Evolutionary conservation across 805 yeast species (phyloP).

Genomic region (Candida sanyiensis): DNA sequence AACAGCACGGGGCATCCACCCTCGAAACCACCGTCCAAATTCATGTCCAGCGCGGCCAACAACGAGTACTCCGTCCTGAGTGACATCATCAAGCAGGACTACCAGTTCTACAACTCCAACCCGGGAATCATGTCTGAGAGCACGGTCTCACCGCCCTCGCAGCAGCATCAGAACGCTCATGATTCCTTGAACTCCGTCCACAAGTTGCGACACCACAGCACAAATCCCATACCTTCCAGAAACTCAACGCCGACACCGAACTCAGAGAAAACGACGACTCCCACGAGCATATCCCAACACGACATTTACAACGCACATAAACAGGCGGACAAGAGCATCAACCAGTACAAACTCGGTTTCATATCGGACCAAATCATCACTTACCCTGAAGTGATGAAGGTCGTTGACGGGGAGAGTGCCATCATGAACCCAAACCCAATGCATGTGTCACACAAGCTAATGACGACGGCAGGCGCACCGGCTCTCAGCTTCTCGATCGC

Average conservation of each 20-base stretch:
- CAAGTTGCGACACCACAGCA: constrained; percentile 8
- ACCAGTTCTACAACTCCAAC: constrained; percentile 6
- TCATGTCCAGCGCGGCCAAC: constrained; percentile 66
- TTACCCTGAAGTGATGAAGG: constrained; percentile 53
- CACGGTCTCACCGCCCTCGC: constrained; percentile 15
- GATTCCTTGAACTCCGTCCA: constrained; percentile 1
- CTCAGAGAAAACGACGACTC: too few relatives aligned
- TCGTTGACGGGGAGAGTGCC: constrained; percentile 17
- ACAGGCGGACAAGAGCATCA: constrained; percentile 50
- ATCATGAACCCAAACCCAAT: background rate
- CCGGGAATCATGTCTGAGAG: constrained; percentile 8
- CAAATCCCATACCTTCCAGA: constrained; percentile 7
- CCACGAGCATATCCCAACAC: constrained; percentile 11
- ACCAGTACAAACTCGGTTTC: constrained; percentile 63
- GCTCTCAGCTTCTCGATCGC: constrained; percentile 27
- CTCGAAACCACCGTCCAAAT: constrained; percentile 29
- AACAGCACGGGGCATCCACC: background rate
- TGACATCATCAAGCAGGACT: constrained; percentile 46
- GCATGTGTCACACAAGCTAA: background rate
- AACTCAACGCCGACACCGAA: constrained; percentile 20
- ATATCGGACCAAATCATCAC: constrained; percentile 35
- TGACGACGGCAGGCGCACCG: constrained; percentile 2
- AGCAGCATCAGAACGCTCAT: background rate
- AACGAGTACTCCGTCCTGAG: constrained; percentile 67
- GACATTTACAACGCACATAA: constrained; percentile 31